These are phyloP conservation scores for Sporothrix phasma DNA, from an alignment of 2,329 filamentous ascomycete genomes.

Conservation along the genomic window DNA sequence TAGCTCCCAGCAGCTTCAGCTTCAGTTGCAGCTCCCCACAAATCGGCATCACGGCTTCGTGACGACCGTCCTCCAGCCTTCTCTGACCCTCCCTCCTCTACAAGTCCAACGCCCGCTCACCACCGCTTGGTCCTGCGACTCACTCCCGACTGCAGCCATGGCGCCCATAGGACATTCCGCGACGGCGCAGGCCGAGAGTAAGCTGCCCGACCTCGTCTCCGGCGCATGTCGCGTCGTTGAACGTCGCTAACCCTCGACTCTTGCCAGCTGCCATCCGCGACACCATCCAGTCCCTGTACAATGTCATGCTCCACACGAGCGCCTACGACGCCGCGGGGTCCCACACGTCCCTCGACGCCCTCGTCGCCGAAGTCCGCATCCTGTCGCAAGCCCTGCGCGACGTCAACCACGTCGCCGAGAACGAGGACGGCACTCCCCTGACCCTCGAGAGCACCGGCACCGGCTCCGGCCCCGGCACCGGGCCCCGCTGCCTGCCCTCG, in stretches of 20 bases:
- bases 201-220: too few relatives aligned
- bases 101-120: too few relatives aligned
- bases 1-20: background rate
- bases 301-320: slow-evolving; percentile 52
- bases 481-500: slow-evolving; percentile 32
- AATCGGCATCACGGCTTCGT: background rate
- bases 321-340: slow-evolving; percentile 44
- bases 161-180: slow-evolving; percentile 28
- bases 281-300: slow-evolving; percentile 54
- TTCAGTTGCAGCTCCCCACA: background rate
- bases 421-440: slow-evolving; percentile 19
- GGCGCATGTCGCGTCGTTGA: too few relatives aligned
- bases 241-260: too few relatives aligned
- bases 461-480: background rate
- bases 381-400: slow-evolving; percentile 32
- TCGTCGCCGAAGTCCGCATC: slow-evolving; percentile 43
- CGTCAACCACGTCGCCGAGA: slow-evolving; percentile 31
- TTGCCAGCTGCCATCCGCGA: slow-evolving; percentile 26
- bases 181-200: slow-evolving; percentile 18
- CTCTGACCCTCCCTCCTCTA: background rate
- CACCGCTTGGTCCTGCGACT: too few relatives aligned
- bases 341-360: slow-evolving; percentile 44
- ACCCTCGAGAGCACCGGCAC: slow-evolving; percentile 12
- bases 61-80: background rate
- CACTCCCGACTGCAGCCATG: slow-evolving; percentile 25